These are phyloP conservation scores for Smallanthus sonchifolius DNA, from an alignment of 129 eudicot genomes.

Conservation along the genomic window DNA sequence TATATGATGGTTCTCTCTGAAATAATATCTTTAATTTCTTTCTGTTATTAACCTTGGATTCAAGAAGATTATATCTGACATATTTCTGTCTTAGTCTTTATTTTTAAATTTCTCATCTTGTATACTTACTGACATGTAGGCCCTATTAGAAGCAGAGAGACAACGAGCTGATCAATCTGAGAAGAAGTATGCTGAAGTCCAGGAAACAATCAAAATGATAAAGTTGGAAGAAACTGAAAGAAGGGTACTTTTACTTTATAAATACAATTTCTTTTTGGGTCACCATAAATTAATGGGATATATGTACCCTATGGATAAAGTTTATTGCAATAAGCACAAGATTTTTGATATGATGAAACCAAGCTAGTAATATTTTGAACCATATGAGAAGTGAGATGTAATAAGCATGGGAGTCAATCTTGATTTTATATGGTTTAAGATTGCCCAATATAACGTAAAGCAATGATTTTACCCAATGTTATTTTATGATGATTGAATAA, in stretches of 20 bases:
- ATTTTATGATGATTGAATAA: neutral
- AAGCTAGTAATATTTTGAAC: neutral
- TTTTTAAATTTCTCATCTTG: neutral
- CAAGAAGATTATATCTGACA: neutral
- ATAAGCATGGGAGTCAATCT: neutral
- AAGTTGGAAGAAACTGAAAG: slow-evolving; percentile 73
- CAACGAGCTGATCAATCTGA: slow-evolving; percentile 74
- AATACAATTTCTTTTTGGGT: slow-evolving; percentile 6
- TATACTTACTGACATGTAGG: slow-evolving; percentile 39
- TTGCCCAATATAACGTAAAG: neutral
- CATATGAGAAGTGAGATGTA: neutral
- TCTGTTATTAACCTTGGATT: neutral
- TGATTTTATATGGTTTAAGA: neutral
- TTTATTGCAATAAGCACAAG: slow-evolving; percentile 7
- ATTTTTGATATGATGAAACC: neutral
- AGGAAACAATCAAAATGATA: slow-evolving; percentile 52
- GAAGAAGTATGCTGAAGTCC: slow-evolving; percentile 55
- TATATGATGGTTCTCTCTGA: neutral
- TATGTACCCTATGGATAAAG: neutral
- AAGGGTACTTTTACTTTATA: slow-evolving; percentile 54
- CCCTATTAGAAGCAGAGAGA: slow-evolving; percentile 59
- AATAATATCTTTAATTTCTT: neutral
- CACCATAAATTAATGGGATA: slow-evolving; percentile 1
- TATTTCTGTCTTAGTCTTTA: neutral
- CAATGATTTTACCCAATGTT: neutral